These are phyloP conservation scores for Cercospora sp. DNA, from an alignment of 2,329 filamentous ascomycete genomes.

Conservation along the genomic window DNA sequence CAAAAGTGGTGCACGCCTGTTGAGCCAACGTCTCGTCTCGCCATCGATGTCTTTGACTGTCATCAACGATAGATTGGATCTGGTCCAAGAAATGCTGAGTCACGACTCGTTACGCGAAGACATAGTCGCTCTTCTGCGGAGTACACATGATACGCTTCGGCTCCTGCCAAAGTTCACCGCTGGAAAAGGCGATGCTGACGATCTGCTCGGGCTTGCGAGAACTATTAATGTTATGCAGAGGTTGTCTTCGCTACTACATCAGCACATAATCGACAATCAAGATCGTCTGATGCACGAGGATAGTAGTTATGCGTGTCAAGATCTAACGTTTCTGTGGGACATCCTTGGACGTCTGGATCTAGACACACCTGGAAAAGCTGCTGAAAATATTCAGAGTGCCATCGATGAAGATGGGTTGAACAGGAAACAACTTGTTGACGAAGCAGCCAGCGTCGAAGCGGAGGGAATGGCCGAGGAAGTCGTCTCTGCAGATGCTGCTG, in stretches of 20 bases:
- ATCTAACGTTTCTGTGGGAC: slow-evolving; percentile 35
- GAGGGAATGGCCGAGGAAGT: slow-evolving; percentile 72
- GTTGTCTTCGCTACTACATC: slow-evolving; percentile 54
- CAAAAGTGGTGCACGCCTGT: slow-evolving; percentile 80
- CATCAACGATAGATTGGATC: slow-evolving; percentile 76
- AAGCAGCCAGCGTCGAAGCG: slow-evolving; percentile 69
- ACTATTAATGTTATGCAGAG: slow-evolving; percentile 75
- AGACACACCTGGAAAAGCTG: slow-evolving; percentile 65
- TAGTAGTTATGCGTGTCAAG: slow-evolving; percentile 9
- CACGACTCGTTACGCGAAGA: slow-evolving; percentile 68
- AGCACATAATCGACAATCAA: slow-evolving; percentile 34
- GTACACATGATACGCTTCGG: slow-evolving; percentile 81
- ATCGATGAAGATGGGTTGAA: slow-evolving; percentile 93
- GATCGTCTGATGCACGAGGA: slow-evolving; percentile 38
- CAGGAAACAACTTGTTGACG: slow-evolving; percentile 74
- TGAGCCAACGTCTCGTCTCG: slow-evolving; percentile 80
- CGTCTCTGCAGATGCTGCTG: slow-evolving; percentile 63
- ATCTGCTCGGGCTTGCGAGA: slow-evolving; percentile 77
- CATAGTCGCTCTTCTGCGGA: slow-evolving; percentile 66
- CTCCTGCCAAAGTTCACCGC: slow-evolving; percentile 93
- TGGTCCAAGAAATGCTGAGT: slow-evolving; percentile 73
- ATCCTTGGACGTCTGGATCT: slow-evolving; percentile 62
- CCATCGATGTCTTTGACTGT: slow-evolving; percentile 82
- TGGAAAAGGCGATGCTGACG: slow-evolving; percentile 87
- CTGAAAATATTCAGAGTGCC: slow-evolving; percentile 68